Conservation (phyloP, 2,329 filamentous ascomycete species). For the Penicillium crustosum region DNA sequence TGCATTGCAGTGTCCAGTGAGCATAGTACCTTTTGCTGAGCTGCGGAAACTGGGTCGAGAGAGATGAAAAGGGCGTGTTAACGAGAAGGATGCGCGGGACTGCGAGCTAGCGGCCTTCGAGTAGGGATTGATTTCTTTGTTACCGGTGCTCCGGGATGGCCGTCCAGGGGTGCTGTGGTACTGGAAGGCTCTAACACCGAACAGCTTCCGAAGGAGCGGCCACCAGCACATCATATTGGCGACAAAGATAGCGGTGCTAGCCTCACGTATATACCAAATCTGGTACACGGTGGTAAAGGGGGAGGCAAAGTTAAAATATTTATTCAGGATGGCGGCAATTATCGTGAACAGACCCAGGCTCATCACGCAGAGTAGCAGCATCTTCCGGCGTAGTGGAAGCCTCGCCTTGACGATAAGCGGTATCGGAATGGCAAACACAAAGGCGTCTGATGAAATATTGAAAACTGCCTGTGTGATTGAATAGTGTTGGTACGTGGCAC, state of each 20-base stretch:
- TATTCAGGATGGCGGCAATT: constrained; percentile 49
- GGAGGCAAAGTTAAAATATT: constrained; percentile 45
- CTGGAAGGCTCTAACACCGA: constrained; percentile 28
- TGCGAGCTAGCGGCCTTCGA: background rate
- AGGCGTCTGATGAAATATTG: constrained; percentile 44
- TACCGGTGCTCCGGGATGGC: constrained; percentile 5
- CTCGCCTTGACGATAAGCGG: constrained; percentile 38
- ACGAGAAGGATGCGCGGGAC: background rate
- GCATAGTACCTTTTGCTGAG: background rate
- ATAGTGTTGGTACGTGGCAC: constrained; percentile 43
- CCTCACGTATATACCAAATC: constrained; percentile 46
- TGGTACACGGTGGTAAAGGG: constrained; percentile 41
- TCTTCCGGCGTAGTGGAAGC: constrained; percentile 35
- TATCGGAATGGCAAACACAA: constrained; percentile 41
- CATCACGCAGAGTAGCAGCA: constrained; percentile 37
- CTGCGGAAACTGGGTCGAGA: background rate
- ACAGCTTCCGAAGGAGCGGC: constrained; percentile 31
- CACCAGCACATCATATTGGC: constrained; percentile 45
- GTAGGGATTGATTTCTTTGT: constrained; percentile 4
- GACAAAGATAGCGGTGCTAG: constrained; percentile 44
- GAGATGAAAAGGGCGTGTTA: background rate
- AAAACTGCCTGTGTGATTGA: constrained; percentile 47
- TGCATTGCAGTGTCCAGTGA: background rate
- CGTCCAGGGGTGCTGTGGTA: constrained; percentile 26
- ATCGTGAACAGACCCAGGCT: constrained; percentile 43